Base-by-base conservation (phyloP, 1,139 yeast species). In the Pichia terricola region DNA sequence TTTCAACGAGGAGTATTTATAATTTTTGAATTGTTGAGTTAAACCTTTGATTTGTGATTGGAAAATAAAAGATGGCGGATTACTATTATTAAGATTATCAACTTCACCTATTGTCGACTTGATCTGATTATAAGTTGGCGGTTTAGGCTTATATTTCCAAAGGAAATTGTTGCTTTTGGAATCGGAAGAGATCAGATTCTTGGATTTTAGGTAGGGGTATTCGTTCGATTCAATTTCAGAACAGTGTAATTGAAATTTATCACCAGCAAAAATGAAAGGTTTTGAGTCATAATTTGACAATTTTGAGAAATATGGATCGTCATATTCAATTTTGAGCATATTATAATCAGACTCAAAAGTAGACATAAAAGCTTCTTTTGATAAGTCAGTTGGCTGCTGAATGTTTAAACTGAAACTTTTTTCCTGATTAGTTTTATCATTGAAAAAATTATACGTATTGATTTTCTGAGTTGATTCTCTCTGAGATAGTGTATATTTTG, bases 251-350 rank as follows among this genome's bases (percentile, higher is more conserved):
- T 58, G 64, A 49, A 79, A 78, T 51, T 73, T 76, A 47, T 72
- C 76, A 26, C 88, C 88, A 0, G 89, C 88, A 62, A 78, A 80
- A 2, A 75, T 61, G 47, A 80, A 70, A 0, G 94, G 80, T 28
- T 65, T 66, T 1, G 62, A 43, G 2, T 81, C 80, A 4, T 75
- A 65, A 51, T 83, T 85, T 1, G 59, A 56, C 0, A 66, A 60
- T 32, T 70, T 66, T 27, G 79, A 72, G 54, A 76, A 88, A 52
- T 64, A 77, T 0, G 96, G 95, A 48, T 76, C 83, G 2, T 54
- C 49, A 55, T 82, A 81, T 26, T 77, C 70, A 9, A 76, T 63
- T 49, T 72, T 68, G 2, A 82, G 70, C 5, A 73, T 53, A 0
- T 79, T 80, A 33, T 60, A 54, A 0, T 60, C 45, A 1, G 34